Conservation (phyloP, 75 land plant species). For the Azolla pinnata region DNA sequence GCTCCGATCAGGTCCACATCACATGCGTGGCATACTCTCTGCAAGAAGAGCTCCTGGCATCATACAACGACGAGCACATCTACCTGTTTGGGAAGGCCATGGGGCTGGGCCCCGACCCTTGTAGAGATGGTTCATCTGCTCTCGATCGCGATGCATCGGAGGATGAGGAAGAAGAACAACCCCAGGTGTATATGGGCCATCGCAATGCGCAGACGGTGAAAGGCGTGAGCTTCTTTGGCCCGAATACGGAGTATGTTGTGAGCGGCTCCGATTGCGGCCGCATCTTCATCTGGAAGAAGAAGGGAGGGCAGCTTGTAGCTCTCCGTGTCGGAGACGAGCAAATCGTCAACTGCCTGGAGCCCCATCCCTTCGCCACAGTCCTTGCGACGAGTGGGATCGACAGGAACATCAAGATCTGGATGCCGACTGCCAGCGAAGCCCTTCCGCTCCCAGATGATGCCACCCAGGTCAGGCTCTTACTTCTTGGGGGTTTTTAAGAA, state of each 20-base stretch:
- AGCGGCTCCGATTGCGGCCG: constrained; percentile 96
- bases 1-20: constrained; percentile 55
- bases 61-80: constrained; percentile 84
- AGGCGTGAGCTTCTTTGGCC: constrained; percentile 90
- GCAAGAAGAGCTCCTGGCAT: constrained; percentile 76
- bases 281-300: constrained; percentile 90
- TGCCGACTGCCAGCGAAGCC: constrained; percentile 44
- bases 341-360: constrained; percentile 82
- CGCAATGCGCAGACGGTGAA: constrained; percentile 73
- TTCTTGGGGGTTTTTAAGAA: too few relatives aligned
- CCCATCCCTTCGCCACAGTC: constrained; percentile 63
- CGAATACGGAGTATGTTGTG: constrained; percentile 72
- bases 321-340: constrained; percentile 67
- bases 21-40: constrained; percentile 87
- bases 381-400: constrained; percentile 96
- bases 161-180: constrained; percentile 14
- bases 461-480: constrained; percentile 61
- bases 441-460: constrained; percentile 44
- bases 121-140: constrained; percentile 10
- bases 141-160: constrained; percentile 6
- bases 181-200: constrained; percentile 80
- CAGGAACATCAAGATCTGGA: constrained; percentile 72
- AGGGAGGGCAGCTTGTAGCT: constrained; percentile 63
- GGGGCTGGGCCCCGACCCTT: constrained; percentile 68
- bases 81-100: constrained; percentile 64